Evolutionary conservation across 345 rosid species (phyloP).

Genomic region (Dipteronia dyeriana): DNA sequence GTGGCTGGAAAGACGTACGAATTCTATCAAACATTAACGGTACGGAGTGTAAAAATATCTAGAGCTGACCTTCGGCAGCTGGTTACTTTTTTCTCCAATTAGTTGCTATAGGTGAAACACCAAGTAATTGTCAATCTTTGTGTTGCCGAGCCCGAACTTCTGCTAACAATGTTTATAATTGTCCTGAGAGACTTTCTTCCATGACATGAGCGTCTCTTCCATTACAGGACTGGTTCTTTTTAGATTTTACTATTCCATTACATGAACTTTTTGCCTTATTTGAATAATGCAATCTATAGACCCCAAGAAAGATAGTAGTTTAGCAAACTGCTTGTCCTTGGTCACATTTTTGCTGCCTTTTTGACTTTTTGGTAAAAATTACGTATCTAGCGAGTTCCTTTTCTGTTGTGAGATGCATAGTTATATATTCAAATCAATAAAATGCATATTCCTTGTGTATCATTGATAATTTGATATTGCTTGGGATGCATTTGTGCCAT

Average conservation of each 20-base stretch:
- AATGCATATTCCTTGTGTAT: background rate
- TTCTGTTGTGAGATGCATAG: background rate
- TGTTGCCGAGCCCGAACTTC: too few relatives aligned
- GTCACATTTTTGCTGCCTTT: background rate
- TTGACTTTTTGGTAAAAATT: too few relatives aligned
- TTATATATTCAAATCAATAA: background rate
- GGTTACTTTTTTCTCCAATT: background rate
- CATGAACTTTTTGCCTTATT: background rate
- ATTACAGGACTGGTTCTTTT: background rate
- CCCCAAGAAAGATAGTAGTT: background rate
- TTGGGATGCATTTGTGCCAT: background rate
- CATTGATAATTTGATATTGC: too few relatives aligned
- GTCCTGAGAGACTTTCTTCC: background rate
- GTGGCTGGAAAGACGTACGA: background rate
- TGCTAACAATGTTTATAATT: too few relatives aligned
- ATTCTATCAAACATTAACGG: too few relatives aligned
- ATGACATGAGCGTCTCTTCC: background rate
- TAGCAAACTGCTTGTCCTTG: background rate
- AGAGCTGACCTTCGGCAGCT: background rate
- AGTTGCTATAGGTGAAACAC: too few relatives aligned
- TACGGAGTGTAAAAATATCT: too few relatives aligned
- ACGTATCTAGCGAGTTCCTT: background rate
- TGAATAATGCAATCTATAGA: background rate
- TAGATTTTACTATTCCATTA: background rate
- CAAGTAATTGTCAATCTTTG: too few relatives aligned